These are phyloP conservation scores for Fusarium sp. DNA, from an alignment of 2,329 filamentous ascomycete genomes.

Conservation along the genomic window DNA sequence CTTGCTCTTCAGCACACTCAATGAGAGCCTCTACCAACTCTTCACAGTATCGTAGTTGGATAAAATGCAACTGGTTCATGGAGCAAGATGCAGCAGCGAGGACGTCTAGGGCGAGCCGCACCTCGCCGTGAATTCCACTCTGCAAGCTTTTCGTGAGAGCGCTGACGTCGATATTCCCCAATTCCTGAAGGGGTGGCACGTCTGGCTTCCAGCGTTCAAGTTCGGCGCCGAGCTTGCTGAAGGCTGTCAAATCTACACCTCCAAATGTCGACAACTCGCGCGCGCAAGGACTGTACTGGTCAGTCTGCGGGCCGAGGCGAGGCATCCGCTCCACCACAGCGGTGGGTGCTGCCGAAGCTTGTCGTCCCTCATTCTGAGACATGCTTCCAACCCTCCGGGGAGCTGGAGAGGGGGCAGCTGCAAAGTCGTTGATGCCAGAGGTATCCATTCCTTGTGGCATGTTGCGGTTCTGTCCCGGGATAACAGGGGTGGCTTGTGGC, in stretches of 20 bases:
- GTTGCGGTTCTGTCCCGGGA: slow-evolving; percentile 55
- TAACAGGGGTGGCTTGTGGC: slow-evolving; percentile 33
- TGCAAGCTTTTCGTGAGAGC: slow-evolving; percentile 89
- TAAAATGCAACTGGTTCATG: slow-evolving; percentile 68
- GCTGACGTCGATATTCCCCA: slow-evolving; percentile 89
- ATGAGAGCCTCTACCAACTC: slow-evolving; percentile 87
- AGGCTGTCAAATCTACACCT: slow-evolving; percentile 72
- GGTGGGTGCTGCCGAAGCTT: slow-evolving; percentile 30
- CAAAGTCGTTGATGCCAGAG: slow-evolving; percentile 50
- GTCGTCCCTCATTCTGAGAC: slow-evolving; percentile 48
- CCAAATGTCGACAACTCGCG: slow-evolving; percentile 69
- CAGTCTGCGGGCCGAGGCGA: slow-evolving; percentile 56
- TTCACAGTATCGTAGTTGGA: slow-evolving; percentile 76
- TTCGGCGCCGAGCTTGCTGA: slow-evolving; percentile 70
- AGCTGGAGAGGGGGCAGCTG: slow-evolving; percentile 56
- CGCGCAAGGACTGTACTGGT: slow-evolving; percentile 64
- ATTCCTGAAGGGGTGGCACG: slow-evolving; percentile 75
- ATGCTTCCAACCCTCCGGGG: slow-evolving; percentile 53
- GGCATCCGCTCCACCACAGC: slow-evolving; percentile 45
- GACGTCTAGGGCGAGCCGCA: slow-evolving; percentile 87
- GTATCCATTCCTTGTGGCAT: slow-evolving; percentile 60
- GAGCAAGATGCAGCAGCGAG: slow-evolving; percentile 72
- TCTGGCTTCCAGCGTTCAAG: slow-evolving; percentile 75
- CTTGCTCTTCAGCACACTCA: slow-evolving; percentile 89
- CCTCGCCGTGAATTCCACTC: slow-evolving; percentile 86